Evolutionary conservation across 352 stramenopile genomes (phyloP), one percentile per base, ranked within the genome.

Genomic region (Globisporangium spinosum): DNA sequence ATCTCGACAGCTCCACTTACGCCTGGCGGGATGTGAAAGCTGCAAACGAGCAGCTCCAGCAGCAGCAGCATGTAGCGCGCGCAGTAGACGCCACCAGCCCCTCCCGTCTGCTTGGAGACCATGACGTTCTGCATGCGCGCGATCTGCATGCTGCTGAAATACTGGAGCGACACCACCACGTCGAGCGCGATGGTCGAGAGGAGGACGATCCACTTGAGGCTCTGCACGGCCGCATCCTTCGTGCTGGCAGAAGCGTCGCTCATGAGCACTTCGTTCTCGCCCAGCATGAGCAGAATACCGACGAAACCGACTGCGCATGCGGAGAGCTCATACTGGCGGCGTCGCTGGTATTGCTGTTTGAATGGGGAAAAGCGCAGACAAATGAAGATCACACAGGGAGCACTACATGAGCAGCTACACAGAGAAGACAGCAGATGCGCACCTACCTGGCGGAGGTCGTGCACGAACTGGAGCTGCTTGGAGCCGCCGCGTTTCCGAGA

Each of bases 261-360:
- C 67, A 77, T 78, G 9, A 87, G 29, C 9, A 85, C 68, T 43
- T 92, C 82, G 63, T 90, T 92, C 63, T 90, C 75, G 22, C 67
- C 72, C 3, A 93, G 77, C 84, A 93, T 93, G 32, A 93, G 51
- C 20, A 82, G 47, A 9, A 93, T 68, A 6, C 84, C 84, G 1
- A 80, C 15, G 0, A 89, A 68, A 13, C 67, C 84, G 0, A 87
- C 35, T 12, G 70, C 67, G 23, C 82, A 90, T 0, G 79, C 75
- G n/a, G 62, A 55, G n/a, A 89, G 69, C 49, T 91, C 82, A 69
- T 77, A 88, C 9, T 69, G 76, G 2, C 77, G 74, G 22, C 84
- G 76, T 2, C 69, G 68, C 8, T 62, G 71, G 29, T 89, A 91
- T 72, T 87, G 78, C 79, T 89, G 55, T 60, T 60, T 55, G 47